Evolutionary conservation across 495 filamentous ascomycete species (phyloP).

Genomic region (Neurospora sp.): DNA sequence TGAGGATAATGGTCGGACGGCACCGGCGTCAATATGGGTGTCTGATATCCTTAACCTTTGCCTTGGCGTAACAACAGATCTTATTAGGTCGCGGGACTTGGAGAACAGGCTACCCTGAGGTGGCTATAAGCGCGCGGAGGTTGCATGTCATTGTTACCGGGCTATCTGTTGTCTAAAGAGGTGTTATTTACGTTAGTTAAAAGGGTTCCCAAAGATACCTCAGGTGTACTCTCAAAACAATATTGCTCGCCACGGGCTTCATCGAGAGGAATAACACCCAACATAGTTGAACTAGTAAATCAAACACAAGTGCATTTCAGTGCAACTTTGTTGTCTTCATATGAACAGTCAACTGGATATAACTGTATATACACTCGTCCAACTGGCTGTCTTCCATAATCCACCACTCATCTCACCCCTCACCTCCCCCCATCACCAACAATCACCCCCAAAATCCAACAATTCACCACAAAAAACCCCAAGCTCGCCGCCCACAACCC

Average conservation of each 20-base stretch:
- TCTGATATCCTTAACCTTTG: not conserved
- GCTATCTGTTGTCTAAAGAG: not conserved
- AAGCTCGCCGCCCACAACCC: constrained; percentile 68
- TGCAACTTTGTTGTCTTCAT: not conserved
- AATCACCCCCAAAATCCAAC: constrained; percentile 76
- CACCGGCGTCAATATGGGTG: not conserved
- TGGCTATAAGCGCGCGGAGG: not conserved
- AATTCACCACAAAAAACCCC: constrained; percentile 75
- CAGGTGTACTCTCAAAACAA: not conserved
- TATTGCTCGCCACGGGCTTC: not conserved
- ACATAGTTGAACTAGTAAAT: not conserved
- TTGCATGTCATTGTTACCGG: not conserved
- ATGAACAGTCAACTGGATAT: not conserved
- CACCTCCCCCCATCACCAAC: constrained; percentile 47
- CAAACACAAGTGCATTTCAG: not conserved
- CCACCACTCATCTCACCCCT: not conserved
- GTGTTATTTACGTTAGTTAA: not conserved
- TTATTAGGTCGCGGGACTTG: not conserved
- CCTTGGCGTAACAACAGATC: not conserved
- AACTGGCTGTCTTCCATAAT: not conserved
- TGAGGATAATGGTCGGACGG: not conserved
- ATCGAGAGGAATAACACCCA: not conserved
- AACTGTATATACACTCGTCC: not conserved
- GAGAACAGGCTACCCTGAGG: not conserved
- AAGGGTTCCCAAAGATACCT: not conserved